Base-by-base conservation (phyloP, 1,284 basidiomycete genomes). In the Pulchroboletus neoregius region DNA sequence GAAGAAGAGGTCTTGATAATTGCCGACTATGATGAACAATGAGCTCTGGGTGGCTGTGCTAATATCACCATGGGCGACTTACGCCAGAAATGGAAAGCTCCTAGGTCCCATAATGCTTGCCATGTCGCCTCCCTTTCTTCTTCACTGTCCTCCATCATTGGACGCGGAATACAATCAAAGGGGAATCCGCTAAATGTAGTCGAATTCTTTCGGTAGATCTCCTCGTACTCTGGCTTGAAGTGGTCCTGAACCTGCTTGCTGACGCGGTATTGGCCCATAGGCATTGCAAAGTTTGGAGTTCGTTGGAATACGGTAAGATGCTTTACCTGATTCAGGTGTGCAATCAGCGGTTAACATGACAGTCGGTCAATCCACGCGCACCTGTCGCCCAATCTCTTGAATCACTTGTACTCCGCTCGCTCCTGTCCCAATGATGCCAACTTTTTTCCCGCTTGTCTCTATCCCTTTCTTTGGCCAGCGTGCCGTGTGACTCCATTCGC, bases 351-450 rank as follows among this genome's bases (percentile, higher is more conserved):
- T n/a, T n/a, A n/a, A n/a, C n/a, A n/a, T n/a, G n/a, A n/a, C n/a
- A n/a, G n/a, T n/a, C n/a, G n/a, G n/a, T n/a, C n/a, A n/a, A n/a
- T n/a, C n/a, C n/a, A n/a, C n/a, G 18, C 54, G 9, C 46, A 56
- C 57, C 7, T 51, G 45, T 28, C 0, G 20, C 5, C 55, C 55
- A 8, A 58, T 43, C 10, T 45, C 58, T 43, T 55, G 52, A 13
- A 45, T 53, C 1, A 43, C 26, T 26, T 55, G 58, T 3, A 58
- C 51, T 1, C 50, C 57, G 27, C 54, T 57, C 9, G 51, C 43
- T n/a, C 57, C 57, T 0, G 55, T 59, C 2, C 57, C 57, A 9
- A 59, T 48, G 3, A 59, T 11, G 6, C 57, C 55, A 3, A 56
- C 56, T 20, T 35, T 44, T 23, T 56, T 59, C 1, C 54, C 43